Conservation (phyloP, 2,329 filamentous ascomycete species). For the Xylariaceae sp. region DNA sequence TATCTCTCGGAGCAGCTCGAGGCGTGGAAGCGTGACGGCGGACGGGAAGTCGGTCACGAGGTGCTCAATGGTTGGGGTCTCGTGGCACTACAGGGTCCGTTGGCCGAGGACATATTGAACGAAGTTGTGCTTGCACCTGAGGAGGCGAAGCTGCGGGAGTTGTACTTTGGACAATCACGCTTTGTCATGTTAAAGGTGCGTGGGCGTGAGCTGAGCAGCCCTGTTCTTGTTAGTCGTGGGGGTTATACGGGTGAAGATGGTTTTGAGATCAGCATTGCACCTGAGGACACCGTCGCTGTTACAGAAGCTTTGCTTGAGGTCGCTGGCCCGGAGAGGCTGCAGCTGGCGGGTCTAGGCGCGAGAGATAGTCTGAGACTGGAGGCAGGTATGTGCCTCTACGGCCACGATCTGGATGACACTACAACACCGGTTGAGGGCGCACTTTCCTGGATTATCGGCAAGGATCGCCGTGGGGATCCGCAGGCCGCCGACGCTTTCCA, state of each 20-base stretch:
- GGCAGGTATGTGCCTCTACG: conserved; percentile 98
- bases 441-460: conserved; percentile 76
- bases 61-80: conserved; percentile 71
- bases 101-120: conserved; percentile 65
- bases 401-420: conserved; percentile 89
- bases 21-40: conserved; percentile 50
- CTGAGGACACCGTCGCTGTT: conserved; percentile 58
- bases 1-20: conserved; percentile 71
- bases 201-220: conserved; percentile 43
- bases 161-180: conserved; percentile 79
- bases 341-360: conserved; percentile 83
- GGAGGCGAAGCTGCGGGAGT: conserved; percentile 52
- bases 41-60: conserved; percentile 61
- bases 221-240: conserved; percentile 74
- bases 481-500: conserved; percentile 62
- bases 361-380: conserved; percentile 90
- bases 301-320: conserved; percentile 65
- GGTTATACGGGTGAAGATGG: conserved; percentile 98
- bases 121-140: conserved; percentile 51
- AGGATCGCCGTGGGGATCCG: conserved; percentile 55
- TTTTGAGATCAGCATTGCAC: conserved; percentile 88
- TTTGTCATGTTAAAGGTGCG: conserved; percentile 61
- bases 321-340: conserved; percentile 58
- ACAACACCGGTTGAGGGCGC: conserved; percentile 56
- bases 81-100: conserved; percentile 84